Percentiles rank a stretch among this genome's conserved stretches.
Conservation (phyloP, 129 eudicot genomes). For the Saussurea involucrata region DNA sequence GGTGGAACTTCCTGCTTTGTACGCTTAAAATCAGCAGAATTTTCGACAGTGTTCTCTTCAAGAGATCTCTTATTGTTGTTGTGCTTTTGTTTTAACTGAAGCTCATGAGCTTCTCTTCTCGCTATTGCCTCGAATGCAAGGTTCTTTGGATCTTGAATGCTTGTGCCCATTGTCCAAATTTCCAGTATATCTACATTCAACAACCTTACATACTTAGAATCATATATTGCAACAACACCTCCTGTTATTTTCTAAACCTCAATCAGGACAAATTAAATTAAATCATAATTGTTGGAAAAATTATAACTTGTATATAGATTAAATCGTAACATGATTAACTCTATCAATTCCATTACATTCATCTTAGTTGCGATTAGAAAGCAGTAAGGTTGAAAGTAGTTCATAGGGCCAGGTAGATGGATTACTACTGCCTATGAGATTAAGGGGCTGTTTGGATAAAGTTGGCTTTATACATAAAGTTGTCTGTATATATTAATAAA, state of each 20-base stretch:
- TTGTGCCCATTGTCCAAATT: conserved; percentile 9
- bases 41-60: conserved; percentile 16
- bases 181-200: conserved; percentile 9
- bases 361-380: too few species aligned
- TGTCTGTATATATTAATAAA: too few species aligned
- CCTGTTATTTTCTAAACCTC: background rate
- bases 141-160: conserved; percentile 38
- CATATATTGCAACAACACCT: background rate
- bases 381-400: background rate
- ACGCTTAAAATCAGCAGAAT: conserved; percentile 13
- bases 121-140: conserved; percentile 66
- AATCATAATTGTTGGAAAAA: background rate
- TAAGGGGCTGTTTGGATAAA: too few species aligned
- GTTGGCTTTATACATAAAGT: too few species aligned
- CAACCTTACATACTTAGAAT: conserved; percentile 1
- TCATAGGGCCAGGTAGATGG: too few species aligned
- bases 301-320: background rate
- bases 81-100: conserved; percentile 39
- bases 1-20: conserved; percentile 8
- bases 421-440: too few species aligned
- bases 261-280: background rate
- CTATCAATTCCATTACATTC: background rate
- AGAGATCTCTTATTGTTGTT: conserved; percentile 37
- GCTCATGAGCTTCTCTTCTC: conserved; percentile 59
- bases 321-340: background rate